Conservation (phyloP, 257 asterid genomes). For the Rhazya stricta region DNA sequence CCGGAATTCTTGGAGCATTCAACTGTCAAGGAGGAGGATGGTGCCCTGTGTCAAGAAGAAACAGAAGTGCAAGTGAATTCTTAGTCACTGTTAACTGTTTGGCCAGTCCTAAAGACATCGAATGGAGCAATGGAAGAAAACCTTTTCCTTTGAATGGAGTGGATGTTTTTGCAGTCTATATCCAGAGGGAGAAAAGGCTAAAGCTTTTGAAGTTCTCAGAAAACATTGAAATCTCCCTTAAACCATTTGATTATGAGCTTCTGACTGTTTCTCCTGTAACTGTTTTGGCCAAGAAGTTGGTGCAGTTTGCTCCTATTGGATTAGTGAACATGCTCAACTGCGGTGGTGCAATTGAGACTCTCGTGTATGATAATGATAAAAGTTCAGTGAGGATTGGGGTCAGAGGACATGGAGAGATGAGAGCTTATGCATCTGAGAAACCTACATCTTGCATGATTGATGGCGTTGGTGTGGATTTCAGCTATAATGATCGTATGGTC, state of each 20-base stretch:
- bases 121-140: constrained; percentile 28
- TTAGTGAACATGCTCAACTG: constrained; percentile 34
- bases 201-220: constrained; percentile 21
- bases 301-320: constrained; percentile 30
- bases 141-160: constrained; percentile 16
- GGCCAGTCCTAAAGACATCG: constrained; percentile 24
- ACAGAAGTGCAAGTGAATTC: constrained; percentile 19
- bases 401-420: constrained; percentile 31
- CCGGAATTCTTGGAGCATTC: constrained; percentile 31
- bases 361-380: constrained; percentile 4
- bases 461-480: constrained; percentile 19
- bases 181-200: constrained; percentile 22
- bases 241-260: constrained; percentile 29
- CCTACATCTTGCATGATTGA: constrained; percentile 21
- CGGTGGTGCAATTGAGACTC: constrained; percentile 27
- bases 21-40: constrained; percentile 38
- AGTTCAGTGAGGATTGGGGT: constrained; percentile 20
- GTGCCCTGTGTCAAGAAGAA: constrained; percentile 22
- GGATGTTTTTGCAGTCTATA: constrained; percentile 20
- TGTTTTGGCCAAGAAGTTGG: constrained; percentile 11
- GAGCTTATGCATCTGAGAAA: constrained; percentile 28
- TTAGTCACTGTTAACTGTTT: constrained; percentile 19
- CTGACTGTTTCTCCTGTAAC: constrained; percentile 18
- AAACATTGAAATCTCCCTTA: constrained; percentile 10
- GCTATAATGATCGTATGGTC: constrained; percentile 25